Conservation (phyloP, 2,329 filamentous ascomycete species). For the Neonectria magnoliae region DNA sequence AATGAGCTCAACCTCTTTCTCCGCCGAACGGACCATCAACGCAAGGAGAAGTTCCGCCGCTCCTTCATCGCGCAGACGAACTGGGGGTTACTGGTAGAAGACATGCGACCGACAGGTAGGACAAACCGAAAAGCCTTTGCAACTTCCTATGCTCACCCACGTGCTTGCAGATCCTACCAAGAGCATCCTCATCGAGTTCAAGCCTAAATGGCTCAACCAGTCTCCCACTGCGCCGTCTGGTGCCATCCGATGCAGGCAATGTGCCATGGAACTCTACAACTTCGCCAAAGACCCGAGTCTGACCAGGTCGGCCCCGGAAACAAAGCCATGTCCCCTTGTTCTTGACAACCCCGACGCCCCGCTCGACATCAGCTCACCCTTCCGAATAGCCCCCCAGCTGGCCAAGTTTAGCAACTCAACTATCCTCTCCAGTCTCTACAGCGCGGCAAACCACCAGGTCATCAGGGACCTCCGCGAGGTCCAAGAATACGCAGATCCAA, state of each 20-base stretch:
- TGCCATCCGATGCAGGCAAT: conserved; percentile 77
- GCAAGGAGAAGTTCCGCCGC: conserved; percentile 57
- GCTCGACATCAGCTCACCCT: conserved; percentile 55
- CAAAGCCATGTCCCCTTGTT: conserved; percentile 71
- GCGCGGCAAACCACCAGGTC: conserved; percentile 48
- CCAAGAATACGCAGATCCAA: conserved; percentile 56
- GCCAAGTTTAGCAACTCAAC: conserved; percentile 43
- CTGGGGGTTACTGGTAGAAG: conserved; percentile 76
- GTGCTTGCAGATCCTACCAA: conserved; percentile 41
- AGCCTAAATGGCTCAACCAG: conserved; percentile 85
- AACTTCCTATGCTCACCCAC: conserved; percentile 9
- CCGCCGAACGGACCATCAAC: conserved; percentile 55
- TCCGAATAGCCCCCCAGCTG: conserved; percentile 51
- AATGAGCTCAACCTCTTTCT: conserved; percentile 64
- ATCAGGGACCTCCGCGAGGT: conserved; percentile 48
- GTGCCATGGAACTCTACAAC: conserved; percentile 63
- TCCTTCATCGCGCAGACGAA: conserved; percentile 65
- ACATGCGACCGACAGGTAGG: conserved; percentile 65
- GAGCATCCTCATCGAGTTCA: conserved; percentile 73
- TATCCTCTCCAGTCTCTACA: conserved; percentile 38
- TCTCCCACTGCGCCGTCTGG: conserved; percentile 74
- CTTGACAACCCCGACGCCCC: conserved; percentile 63
- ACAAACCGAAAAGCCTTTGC: neutral
- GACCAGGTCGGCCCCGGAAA: conserved; percentile 48
- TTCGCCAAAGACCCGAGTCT: conserved; percentile 46